Evolutionary conservation across 2,329 filamentous ascomycete genomes (phyloP).

Genomic region (Hymenoscyphus infarciens): DNA sequence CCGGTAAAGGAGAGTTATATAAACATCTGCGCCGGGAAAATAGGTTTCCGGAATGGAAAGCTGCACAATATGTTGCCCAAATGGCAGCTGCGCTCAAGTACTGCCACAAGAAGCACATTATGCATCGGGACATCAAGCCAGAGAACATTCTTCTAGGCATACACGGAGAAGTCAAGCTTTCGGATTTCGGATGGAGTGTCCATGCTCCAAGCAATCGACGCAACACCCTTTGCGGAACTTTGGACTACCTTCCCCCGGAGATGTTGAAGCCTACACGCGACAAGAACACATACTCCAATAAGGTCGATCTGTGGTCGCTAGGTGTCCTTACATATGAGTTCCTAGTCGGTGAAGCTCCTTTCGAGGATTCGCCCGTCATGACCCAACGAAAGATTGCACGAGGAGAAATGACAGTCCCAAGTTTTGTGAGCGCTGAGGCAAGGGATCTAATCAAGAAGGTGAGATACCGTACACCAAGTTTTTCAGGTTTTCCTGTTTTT

Average conservation of each 20-base stretch:
- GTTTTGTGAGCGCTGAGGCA: conserved; percentile 86
- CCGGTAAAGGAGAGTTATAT: conserved; percentile 69
- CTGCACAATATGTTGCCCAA: conserved; percentile 69
- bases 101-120: conserved; percentile 94
- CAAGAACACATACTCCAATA: conserved; percentile 85
- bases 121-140: conserved; percentile 96
- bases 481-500: not conserved
- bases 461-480: conserved; percentile 33
- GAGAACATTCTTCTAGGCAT: conserved; percentile 96
- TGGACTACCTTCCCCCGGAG: conserved; percentile 96
- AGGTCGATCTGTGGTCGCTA: conserved; percentile 94
- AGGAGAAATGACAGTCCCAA: conserved; percentile 88
- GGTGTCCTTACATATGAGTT: conserved; percentile 97
- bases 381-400: conserved; percentile 85
- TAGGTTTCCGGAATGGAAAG: conserved; percentile 67
- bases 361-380: conserved; percentile 93
- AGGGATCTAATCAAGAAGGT: conserved; percentile 90
- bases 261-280: conserved; percentile 78
- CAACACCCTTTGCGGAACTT: conserved; percentile 93
- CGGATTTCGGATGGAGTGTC: conserved; percentile 97
- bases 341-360: conserved; percentile 90
- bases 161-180: conserved; percentile 97
- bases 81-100: conserved; percentile 85
- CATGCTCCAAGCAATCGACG: conserved; percentile 93
- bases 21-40: conserved; percentile 68